Percentiles rank a stretch among this genome's conserved stretches.
phyloP scores from a whole-genome alignment of 116 monocot species.

The Trichopus zeylanicus region DNA sequence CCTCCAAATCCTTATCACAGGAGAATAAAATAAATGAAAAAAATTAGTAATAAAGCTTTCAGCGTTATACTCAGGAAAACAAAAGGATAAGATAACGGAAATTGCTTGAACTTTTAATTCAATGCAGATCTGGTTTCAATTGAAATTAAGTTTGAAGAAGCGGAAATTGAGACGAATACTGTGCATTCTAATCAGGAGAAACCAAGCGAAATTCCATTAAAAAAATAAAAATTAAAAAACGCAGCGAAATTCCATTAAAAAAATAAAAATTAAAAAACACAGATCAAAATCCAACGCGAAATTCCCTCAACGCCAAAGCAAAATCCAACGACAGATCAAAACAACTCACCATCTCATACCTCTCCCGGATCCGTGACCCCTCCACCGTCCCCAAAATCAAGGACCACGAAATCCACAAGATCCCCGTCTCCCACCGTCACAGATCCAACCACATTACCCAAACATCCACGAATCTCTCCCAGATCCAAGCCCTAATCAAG shows the following conservation, averaged over 20 bases:
- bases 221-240: not conserved
- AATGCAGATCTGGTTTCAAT: no score
- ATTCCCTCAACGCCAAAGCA: not conserved
- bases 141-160: no score
- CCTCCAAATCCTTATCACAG: no score
- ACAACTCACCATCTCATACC: constrained; percentile 43
- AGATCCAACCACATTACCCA: not conserved
- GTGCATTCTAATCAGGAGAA: no score
- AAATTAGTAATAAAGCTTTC: no score
- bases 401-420: not conserved
- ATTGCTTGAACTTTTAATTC: no score
- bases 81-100: no score
- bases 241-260: not conserved
- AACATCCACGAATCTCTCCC: constrained; percentile 5
- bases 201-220: not conserved
- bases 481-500: constrained; percentile 10
- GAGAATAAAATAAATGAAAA: no score
- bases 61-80: no score
- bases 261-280: not conserved
- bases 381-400: constrained; percentile 8
- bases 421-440: not conserved
- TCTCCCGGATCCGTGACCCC: constrained; percentile 9
- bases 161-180: not conserved
- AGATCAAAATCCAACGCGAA: not conserved
- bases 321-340: not conserved